Base-by-base conservation (phyloP, 129 eudicot genomes). In the Artemisia argyi region DNA sequence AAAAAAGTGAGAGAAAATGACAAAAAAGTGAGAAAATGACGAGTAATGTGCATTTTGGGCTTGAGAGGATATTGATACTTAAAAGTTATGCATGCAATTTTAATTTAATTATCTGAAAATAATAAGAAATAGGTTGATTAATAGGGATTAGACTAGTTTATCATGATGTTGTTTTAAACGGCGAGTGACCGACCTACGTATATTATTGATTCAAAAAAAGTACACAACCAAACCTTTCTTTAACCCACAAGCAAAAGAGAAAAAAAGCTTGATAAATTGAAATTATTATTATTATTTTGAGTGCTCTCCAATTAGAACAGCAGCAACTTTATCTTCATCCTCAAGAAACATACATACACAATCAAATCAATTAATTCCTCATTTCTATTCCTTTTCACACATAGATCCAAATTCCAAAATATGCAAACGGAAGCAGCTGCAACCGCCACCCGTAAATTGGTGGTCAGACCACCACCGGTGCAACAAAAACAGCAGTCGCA, bases 361-460 rank as follows among this genome's bases (percentile, higher is more conserved):
- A 20, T 20, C 22, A 20, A 20, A 20, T 35, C 80, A 1, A 35
- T 73, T 77, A 54, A 15, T 68, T 18, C 3, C 3, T 26, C 30
- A 7, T 63, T 71, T 17, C 22, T 20, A 20, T 20, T 20, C 22
- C 35, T 26, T 2, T 26, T 26, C 30, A n/a, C 51, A 53, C 49
- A 42, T 30, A 76, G 81, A 74, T 78, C 70, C 52, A 14, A 28
- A 14, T 26, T 2, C n/a, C 1, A 24, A 24, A 68, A 58, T 73
- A 92, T 92, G 98, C 98, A 89, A 83, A 92, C 96, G 68, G 94
- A 89, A 48, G 91, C 96, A 28, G 30, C 30, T 2, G 90, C 96
- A 10, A 90, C 87, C 72, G 72, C 85, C 53, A 85, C 86, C 1
- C 86, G 84, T 35, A 85, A 88, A 61, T 60, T 85, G 56, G 84